Evolutionary conservation across 441 rosid species (phyloP), one percentile per base, ranked within the genome.

Genomic region (Corymbia citriodora): DNA sequence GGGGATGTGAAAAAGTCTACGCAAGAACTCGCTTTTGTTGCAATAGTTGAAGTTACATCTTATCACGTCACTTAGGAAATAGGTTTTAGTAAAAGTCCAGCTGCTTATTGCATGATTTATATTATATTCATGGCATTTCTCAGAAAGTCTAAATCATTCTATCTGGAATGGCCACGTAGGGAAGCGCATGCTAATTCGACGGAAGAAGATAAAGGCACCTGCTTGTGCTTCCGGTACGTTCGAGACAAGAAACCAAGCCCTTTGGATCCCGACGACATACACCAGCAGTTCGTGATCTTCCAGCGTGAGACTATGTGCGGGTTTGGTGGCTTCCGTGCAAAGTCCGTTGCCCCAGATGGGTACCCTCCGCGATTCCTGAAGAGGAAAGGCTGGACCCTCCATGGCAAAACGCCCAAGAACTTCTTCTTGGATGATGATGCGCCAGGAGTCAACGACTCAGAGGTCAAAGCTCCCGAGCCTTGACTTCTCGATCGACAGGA

Each of bases 391-490:
- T 55, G 61, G 61, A 17, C 61, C 23, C 61, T 55, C 61, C 5
- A 9, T 8, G 61, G 61, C 27, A 55, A 55, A 55, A 55, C 27
- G 61, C 87, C 92, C 19, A 91, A 91, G 85, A 88, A 89, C 4
- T 87, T 89, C 48, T 83, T 70, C 86, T 93, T 94, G 49, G 92
- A 90, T 36, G 95, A 95, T 74, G 95, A 74, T 95, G 54, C 23
- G 94, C 95, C 45, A 54, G 83, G 31, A 87, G 93, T 74, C 93
- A 94, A 55, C 93, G 96, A 40, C 9, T 21, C 27, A 40, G 85
- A 53, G 91, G 12, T 40, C 83, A 19, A 94, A 90, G 53, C 94
- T 94, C 33, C 97, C 97, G 33, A 90, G 88, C 33, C 90, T 93
- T 6, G 87, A 89, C 54, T 94, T 94, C 91, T 90, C 91, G 0